phyloP scores from a whole-genome alignment of 257 asterid species.

The Solanum rostratum region DNA sequence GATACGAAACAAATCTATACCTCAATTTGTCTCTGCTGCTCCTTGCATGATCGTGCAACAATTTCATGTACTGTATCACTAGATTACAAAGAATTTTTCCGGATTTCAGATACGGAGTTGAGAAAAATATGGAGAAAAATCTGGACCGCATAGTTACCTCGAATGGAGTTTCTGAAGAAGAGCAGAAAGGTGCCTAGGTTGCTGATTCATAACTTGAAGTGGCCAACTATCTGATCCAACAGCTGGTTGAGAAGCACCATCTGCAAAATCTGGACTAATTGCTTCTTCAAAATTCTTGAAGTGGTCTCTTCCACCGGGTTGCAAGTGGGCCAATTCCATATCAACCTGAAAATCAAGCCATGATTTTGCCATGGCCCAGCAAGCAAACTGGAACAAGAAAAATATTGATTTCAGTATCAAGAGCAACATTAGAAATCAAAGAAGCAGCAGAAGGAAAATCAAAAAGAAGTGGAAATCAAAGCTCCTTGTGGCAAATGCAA shows the following conservation, averaged over 20 bases:
- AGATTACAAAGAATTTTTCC: conserved; percentile 5
- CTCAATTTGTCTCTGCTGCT: conserved; percentile 97
- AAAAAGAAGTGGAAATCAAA: not conserved
- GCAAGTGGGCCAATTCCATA: conserved; percentile 42
- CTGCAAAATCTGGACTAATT: conserved; percentile 58
- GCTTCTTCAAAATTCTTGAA: conserved; percentile 69
- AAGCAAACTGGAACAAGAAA: conserved; percentile 78
- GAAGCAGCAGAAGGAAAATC: not conserved
- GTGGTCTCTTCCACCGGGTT: conserved; percentile 54
- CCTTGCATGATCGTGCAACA: conserved; percentile 95
- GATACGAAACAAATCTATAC: conserved; percentile 14
- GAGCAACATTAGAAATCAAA: not conserved
- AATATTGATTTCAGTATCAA: not conserved
- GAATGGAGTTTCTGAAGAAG: conserved; percentile 99
- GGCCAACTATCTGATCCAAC: conserved; percentile 84
- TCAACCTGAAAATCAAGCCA: conserved; percentile 98
- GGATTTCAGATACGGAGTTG: not conserved
- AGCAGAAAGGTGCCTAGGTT: conserved; percentile 76
- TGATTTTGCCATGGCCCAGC: conserved; percentile 99
- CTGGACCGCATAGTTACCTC: conserved; percentile 31
- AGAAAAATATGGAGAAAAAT: not conserved
- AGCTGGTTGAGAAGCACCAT: conserved; percentile 33
- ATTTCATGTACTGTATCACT: conserved; percentile 87
- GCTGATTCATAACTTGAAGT: conserved; percentile 79
- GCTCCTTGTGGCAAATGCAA: not conserved